Evolutionary conservation across 352 stramenopile genomes (phyloP), one percentile per base, ranked within the genome.

Genomic region (Phytophthora chlamydospora): DNA sequence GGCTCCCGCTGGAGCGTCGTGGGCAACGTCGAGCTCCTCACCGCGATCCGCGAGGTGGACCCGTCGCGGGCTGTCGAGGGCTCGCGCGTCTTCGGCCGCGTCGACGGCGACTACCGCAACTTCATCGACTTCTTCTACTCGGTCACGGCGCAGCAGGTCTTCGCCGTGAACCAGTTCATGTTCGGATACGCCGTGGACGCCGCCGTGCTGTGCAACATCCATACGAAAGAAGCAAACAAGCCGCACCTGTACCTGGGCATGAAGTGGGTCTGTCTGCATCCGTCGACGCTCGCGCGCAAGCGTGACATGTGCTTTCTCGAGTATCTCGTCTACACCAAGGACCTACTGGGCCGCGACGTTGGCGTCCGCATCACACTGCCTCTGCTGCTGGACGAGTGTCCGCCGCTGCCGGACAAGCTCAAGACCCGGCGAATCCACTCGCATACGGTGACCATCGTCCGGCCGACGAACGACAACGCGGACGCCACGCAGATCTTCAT

Each of bases 211-310:
- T 58, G 71, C 62, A 95, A 86, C 43, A 83, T 95, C 59, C 77
- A 91, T 58, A 90, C 80, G n/a, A 71, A 79, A 36, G 60, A 66
- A 33, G 73, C 66, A 5, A 29, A 51, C 16, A 68, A 75, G 34
- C 56, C 75, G 1, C 71, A 86, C 42, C 17, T 77, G 48, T 95
- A 93, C 40, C 63, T 95, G 52, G 86, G 86, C 39, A 83, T 95
- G 73, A 95, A 95, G 58, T 95, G 86, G 86, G 62, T 84, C 27
- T 90, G 80, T 46, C 54, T 91, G 33, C 73, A 83, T 39, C 74
- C 78, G 35, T 78, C 78, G 13, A 60, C 78, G 52, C 77, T 92
- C 44, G 70, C 83, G 13, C 73, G 73, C 33, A 90, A 90, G 52
- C 71, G 77, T 32, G 81, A 95, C 71, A 77, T 80, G 52, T 85